phyloP scores from a whole-genome alignment of 805 yeast species.

The Candida quercuum region DNA sequence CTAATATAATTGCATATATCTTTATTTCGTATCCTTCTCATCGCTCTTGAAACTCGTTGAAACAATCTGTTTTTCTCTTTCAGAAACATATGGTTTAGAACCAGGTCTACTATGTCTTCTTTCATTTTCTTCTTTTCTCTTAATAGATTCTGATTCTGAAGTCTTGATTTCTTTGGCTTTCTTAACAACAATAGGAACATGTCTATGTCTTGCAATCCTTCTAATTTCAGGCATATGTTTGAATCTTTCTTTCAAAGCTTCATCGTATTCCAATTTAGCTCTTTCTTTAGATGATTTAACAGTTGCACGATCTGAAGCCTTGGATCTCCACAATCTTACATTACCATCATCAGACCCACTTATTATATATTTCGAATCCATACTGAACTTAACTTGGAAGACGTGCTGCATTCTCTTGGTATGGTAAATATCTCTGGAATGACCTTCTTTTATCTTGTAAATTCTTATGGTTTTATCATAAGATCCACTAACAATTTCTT shows the following conservation, averaged over 20 bases:
- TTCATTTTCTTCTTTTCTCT: conserved; percentile 78
- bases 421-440: conserved; percentile 91
- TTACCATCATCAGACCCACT: conserved; percentile 97
- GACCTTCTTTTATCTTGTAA: conserved; percentile 73
- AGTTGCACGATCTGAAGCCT: conserved; percentile 77
- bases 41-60: conserved; percentile 67
- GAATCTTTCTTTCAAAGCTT: conserved; percentile 85
- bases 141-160: conserved; percentile 64
- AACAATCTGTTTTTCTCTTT: conserved; percentile 82
- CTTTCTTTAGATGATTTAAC: conserved; percentile 78
- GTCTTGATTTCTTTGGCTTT: conserved; percentile 84
- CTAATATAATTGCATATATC: neutral
- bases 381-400: conserved; percentile 75
- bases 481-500: conserved; percentile 90
- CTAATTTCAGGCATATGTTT: conserved; percentile 95
- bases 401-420: conserved; percentile 98
- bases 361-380: conserved; percentile 83
- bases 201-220: conserved; percentile 88
- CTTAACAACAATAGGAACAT: conserved; percentile 81
- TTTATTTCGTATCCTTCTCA: conserved; percentile 19
- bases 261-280: conserved; percentile 83
- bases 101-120: conserved; percentile 72
- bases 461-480: conserved; percentile 91
- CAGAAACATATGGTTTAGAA: conserved; percentile 53
- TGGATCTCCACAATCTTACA: conserved; percentile 87